Evolutionary conservation across 106 monocot species (phyloP), one percentile per base, ranked within the genome.

Genomic region (Dioscorea dumetorum): DNA sequence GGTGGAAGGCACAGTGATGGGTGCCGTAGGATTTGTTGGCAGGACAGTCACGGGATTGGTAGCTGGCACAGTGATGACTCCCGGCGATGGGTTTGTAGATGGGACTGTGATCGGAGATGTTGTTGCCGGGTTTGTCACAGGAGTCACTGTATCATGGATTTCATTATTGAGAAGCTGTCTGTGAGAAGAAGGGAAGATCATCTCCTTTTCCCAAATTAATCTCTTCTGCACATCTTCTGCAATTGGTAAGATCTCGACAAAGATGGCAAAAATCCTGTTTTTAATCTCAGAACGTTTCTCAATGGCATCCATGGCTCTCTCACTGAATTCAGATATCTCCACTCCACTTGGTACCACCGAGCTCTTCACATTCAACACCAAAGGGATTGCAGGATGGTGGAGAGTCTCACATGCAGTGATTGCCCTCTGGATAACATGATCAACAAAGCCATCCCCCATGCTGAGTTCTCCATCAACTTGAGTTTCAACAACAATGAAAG

Each of bases 151-250:
- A 70, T 82, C 91, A 72, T 70, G 76, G 34, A 68, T 60, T 4
- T n/a, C 63, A 58, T 75, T 58, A 54, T 24, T 16, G 17, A 77
- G 50, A 23, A 90, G 90, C 50, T 68, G 62, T 81, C 81, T 75
- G 6, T 48, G 78, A 18, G 74, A 79, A 51, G 72, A 58, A 58
- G 73, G 67, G 58, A 73, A 72, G 69, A 75, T 70, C 41, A 58
- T 24, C 64, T 75, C 61, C 62, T 80, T 48, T 34, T 64, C 71
- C 59, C 49, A 65, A 19, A 8, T 24, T 13, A 70, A 35, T 50
- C 54, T 57, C 22, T 68, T 63, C 20, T 61, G 19, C 16, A 33
- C 19, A 16, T 20, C 18, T 70, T 74, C 70, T 23, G 21, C 8
- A 2, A 65, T 33, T 49, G 61, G 33, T 14, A 73, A 60, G 4